These are phyloP conservation scores for Saitozyma podzolica DNA, from an alignment of 768 basidiomycete genomes.

Conservation along the genomic window DNA sequence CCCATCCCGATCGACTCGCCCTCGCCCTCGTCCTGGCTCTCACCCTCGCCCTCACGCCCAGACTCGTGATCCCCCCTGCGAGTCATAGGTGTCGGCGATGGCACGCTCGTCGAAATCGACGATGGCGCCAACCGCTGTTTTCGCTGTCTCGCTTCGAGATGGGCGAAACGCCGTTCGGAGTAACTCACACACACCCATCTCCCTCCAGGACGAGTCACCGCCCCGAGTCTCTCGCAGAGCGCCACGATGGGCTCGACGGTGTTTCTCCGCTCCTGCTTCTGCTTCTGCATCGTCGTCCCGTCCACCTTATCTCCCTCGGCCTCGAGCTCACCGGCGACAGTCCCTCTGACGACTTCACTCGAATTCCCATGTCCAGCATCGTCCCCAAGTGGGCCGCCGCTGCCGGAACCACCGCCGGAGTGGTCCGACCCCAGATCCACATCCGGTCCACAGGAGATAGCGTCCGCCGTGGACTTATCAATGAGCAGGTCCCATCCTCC, in stretches of 20 bases:
- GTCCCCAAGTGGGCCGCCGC: background rate
- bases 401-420: background rate
- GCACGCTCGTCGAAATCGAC: background rate
- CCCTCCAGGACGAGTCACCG: conserved; percentile 7
- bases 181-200: conserved; percentile 30
- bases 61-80: background rate
- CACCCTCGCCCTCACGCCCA: conserved; percentile 13
- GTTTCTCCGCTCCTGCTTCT: conserved; percentile 15
- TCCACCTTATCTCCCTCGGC: background rate
- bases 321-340: too few species aligned
- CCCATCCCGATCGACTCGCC: too few species aligned
- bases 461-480: conserved; percentile 46
- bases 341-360: too few species aligned
- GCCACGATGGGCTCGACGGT: conserved; percentile 18
- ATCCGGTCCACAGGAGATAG: conserved; percentile 38
- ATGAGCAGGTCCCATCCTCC: conserved; percentile 30
- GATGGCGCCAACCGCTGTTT: background rate
- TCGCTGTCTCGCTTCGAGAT: conserved; percentile 3
- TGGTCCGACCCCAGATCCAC: background rate
- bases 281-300: conserved; percentile 13
- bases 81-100: background rate
- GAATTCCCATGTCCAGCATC: background rate
- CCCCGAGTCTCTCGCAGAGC: conserved; percentile 20
- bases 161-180: conserved; percentile 21
- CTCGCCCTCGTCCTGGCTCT: background rate